These are phyloP conservation scores for Sugiyamaella paludigena DNA, from an alignment of 1,139 yeast genomes.

Conservation along the genomic window DNA sequence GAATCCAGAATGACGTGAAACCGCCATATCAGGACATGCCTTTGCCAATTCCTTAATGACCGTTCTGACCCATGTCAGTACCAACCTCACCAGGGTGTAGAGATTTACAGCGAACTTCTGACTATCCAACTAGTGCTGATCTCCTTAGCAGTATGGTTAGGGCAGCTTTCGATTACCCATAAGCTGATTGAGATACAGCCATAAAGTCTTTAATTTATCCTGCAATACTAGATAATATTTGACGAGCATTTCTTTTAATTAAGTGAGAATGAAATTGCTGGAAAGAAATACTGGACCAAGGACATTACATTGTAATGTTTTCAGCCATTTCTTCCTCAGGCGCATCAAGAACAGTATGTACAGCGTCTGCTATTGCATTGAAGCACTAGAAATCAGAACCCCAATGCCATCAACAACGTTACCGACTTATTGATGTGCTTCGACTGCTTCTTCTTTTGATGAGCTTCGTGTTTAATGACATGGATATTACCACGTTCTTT, in stretches of 20 bases:
- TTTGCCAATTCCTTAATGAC: too few relatives aligned
- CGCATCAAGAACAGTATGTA: constrained; percentile 2
- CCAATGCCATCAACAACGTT: constrained; percentile 15
- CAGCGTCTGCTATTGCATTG: constrained; percentile 9
- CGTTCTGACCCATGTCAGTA: constrained; percentile 39
- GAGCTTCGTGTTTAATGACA: constrained; percentile 12
- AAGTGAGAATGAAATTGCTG: constrained; percentile 30
- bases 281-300: constrained; percentile 29
- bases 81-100: constrained; percentile 39
- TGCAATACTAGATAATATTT: constrained; percentile 28
- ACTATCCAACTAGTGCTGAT: constrained; percentile 29
- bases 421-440: constrained; percentile 20
- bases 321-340: constrained; percentile 1
- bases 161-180: constrained; percentile 43
- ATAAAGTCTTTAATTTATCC: constrained; percentile 29
- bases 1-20: too few relatives aligned
- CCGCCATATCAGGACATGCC: too few relatives aligned
- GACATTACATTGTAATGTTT: constrained; percentile 25
- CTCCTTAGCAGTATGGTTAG: constrained; percentile 32
- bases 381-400: constrained; percentile 16
- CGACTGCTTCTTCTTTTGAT: constrained; percentile 8
- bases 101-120: constrained; percentile 32
- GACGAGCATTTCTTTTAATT: constrained; percentile 22
- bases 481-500: constrained; percentile 13
- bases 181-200: constrained; percentile 28